Percentiles rank a stretch among this genome's conserved stretches.
Evolutionary conservation across 2,329 filamentous ascomycete species (phyloP).

Genomic region (Aspergillus novofumigatus): DNA sequence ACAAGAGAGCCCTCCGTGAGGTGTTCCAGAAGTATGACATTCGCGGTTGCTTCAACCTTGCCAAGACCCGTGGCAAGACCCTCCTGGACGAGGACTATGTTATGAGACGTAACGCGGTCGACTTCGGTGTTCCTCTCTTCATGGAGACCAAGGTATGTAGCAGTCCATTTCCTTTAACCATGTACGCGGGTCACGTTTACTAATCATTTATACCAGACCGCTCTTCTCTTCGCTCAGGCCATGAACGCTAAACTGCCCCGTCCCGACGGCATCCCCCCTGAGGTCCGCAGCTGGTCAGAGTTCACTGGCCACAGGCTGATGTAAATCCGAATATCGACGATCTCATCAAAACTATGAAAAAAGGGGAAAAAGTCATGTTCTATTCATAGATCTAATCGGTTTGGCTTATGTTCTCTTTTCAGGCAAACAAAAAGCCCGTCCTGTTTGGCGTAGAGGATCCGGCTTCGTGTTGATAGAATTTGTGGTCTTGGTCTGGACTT

Average conservation of each 20-base stretch:
- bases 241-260: slow-evolving; percentile 95
- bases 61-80: slow-evolving; percentile 76
- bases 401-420: slow-evolving; percentile 11
- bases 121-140: slow-evolving; percentile 95
- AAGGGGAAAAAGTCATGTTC: slow-evolving; percentile 16
- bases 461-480: slow-evolving; percentile 30
- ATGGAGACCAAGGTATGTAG: slow-evolving; percentile 90
- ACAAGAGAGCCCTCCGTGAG: slow-evolving; percentile 90
- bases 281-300: slow-evolving; percentile 92
- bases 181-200: background rate
- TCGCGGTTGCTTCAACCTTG: slow-evolving; percentile 91
- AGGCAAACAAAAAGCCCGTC: slow-evolving; percentile 16
- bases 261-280: slow-evolving; percentile 78
- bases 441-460: slow-evolving; percentile 24
- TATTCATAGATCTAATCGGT: slow-evolving; percentile 19
- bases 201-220: slow-evolving; percentile 61
- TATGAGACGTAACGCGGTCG: slow-evolving; percentile 95
- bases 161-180: background rate
- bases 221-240: slow-evolving; percentile 90
- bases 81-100: slow-evolving; percentile 92
- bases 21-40: slow-evolving; percentile 98
- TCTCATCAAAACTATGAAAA: slow-evolving; percentile 13
- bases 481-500: slow-evolving; percentile 16
- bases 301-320: slow-evolving; percentile 71
- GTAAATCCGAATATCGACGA: slow-evolving; percentile 27